Evolutionary conservation across 2,329 filamentous ascomycete genomes (phyloP).

Genomic region (Bipolaris gigantea): DNA sequence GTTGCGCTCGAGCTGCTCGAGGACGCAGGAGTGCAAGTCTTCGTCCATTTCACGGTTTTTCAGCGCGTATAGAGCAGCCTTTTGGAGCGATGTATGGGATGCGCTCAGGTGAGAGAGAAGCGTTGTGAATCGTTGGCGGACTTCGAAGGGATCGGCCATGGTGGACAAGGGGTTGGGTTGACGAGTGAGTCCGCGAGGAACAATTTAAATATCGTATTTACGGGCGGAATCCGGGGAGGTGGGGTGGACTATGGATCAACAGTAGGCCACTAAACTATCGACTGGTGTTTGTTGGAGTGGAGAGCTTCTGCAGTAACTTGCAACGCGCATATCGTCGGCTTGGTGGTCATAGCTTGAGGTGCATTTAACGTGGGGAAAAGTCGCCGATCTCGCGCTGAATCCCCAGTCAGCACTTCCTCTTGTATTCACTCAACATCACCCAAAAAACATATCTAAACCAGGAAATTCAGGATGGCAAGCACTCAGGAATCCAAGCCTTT

Average conservation of each 20-base stretch:
- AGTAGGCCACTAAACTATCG: neutral
- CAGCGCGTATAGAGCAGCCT: conserved; percentile 91
- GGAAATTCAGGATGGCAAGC: conserved; percentile 32
- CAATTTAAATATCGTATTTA: neutral
- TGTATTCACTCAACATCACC: conserved; percentile 9
- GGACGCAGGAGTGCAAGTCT: conserved; percentile 93
- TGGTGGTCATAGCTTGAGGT: conserved; percentile 19
- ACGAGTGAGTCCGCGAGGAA: neutral
- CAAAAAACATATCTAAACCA: neutral
- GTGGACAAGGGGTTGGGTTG: neutral
- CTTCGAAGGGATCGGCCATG: conserved; percentile 91
- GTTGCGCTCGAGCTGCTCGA: conserved; percentile 92
- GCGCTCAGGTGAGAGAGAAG: conserved; percentile 91
- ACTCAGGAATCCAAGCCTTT: conserved; percentile 50
- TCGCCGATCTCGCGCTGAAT: conserved; percentile 18
- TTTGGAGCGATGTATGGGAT: conserved; percentile 83
- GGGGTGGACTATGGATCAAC: neutral
- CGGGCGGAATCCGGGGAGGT: neutral
- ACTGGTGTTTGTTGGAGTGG: conserved; percentile 2
- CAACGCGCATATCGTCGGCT: conserved; percentile 28
- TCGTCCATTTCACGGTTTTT: conserved; percentile 95
- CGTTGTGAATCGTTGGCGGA: conserved; percentile 93
- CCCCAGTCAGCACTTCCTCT: conserved; percentile 12
- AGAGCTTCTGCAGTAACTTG: conserved; percentile 5
- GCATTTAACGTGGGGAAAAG: conserved; percentile 15